Base-by-base conservation (phyloP, 139 green algal genomes). In the Mychonastes homosphaera region DNA sequence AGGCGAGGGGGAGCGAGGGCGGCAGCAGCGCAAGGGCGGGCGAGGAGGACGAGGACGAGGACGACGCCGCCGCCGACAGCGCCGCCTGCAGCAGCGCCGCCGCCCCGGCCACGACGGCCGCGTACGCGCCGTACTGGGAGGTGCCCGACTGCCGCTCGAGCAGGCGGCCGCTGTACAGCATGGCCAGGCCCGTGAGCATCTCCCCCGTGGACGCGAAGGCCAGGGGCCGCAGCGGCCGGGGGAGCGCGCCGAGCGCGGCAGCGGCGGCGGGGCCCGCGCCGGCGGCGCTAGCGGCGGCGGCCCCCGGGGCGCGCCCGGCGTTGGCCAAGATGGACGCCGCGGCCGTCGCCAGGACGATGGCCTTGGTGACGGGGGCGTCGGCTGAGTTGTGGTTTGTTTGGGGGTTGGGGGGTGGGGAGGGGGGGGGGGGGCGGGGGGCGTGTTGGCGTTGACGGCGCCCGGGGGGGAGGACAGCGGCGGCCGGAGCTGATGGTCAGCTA, bases 91-190 rank as follows among this genome's bases (percentile, higher is more conserved):
- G n/a, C 4, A 28, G 44, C 19, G 68, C 83, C 0, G 72, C 62
- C 3, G 75, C n/a, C 12, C 52, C 63, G 0, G 56, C 59, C 44
- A 52, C 62, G 24, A 59, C 30, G 19, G 58, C 53, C 40, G 70
- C 62, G 29, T 78, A 88, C 30, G 46, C 43, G 26, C 76, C 72
- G 49, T 74, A 87, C 48, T 84, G 86, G 39, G 15, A 2, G 10
- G 67, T 67, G 15, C 77, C 77, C 3, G 32, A 54, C 57, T 79
- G 73, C 28, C 80, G 68, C 45, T 87, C 80, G 28, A 89, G 56
- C 1, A 87, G 1, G 16, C 80, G 65, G 60, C 72, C 83, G 38
- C 75, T 83, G 63, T 85, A 85, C 29, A 79, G 44, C 30, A 85
- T 44, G n/a, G n/a, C n/a, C n/a, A n/a, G n/a, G n/a, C n/a, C n/a